A percentile compares a stretch with the other conserved stretches of the same genome.
These are phyloP conservation scores for Arachnomyces sp. DNA, from an alignment of 2,329 filamentous ascomycete genomes.

Conservation along the genomic window DNA sequence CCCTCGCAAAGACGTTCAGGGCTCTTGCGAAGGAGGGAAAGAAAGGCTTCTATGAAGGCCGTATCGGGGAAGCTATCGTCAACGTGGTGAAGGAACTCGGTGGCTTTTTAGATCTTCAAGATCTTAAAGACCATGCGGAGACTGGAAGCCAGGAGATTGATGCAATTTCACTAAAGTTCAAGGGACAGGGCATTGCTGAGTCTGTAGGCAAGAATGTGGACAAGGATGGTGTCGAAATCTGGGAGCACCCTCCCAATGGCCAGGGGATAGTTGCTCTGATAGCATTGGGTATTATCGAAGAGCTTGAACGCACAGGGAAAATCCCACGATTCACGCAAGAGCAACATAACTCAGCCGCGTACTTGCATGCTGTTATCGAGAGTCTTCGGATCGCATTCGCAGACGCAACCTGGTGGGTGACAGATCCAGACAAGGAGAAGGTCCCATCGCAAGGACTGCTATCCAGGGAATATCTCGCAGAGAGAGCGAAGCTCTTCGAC, in stretches of 20 bases:
- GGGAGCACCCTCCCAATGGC: conserved; percentile 95
- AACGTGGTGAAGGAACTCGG: conserved; percentile 68
- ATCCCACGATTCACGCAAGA: conserved; percentile 61
- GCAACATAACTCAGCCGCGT: conserved; percentile 74
- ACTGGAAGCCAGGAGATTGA: conserved; percentile 69
- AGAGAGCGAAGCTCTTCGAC: conserved; percentile 57
- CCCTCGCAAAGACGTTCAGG: conserved; percentile 72
- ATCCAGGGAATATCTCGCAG: conserved; percentile 62
- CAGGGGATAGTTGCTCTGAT: conserved; percentile 93
- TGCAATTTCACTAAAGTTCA: conserved; percentile 73
- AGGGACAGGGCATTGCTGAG: conserved; percentile 52
- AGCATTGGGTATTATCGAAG: conserved; percentile 83
- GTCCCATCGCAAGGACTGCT: conserved; percentile 66
- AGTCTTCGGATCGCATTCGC: conserved; percentile 81
- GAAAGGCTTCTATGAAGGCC: conserved; percentile 81
- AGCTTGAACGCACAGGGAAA: conserved; percentile 65
- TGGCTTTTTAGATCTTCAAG: conserved; percentile 68
- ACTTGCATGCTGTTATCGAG: conserved; percentile 82
- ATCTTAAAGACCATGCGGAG: conserved; percentile 68
- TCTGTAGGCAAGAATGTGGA: conserved; percentile 31
- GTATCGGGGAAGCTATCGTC: conserved; percentile 71
- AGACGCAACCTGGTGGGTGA: conserved; percentile 82
- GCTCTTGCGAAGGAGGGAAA: conserved; percentile 72
- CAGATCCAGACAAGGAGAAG: conserved; percentile 64
- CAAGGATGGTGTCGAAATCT: conserved; percentile 60